A percentile compares a stretch with the other conserved stretches of the same genome.
These are phyloP conservation scores for Cladobotryum mycophilum DNA, from an alignment of 2,329 filamentous ascomycete species.

Conservation along the genomic window DNA sequence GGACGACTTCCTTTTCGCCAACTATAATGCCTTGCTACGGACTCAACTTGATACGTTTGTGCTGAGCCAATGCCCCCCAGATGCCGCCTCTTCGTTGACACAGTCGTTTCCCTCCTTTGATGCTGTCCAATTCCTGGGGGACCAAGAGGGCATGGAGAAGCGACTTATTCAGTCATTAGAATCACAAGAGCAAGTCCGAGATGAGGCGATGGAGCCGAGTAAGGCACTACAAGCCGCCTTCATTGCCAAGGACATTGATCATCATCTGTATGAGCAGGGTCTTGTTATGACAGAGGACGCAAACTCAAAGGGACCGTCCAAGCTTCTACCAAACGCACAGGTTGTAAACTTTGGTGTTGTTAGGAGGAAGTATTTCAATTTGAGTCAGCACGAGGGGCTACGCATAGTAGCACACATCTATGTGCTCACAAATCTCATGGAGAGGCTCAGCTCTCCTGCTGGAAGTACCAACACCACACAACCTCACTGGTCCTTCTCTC, in stretches of 20 bases:
- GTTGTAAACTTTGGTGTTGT: conserved; percentile 28
- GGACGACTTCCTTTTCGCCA: conserved; percentile 81
- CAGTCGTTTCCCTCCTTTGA: conserved; percentile 60
- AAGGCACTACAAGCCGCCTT: conserved; percentile 74
- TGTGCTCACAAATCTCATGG: conserved; percentile 61
- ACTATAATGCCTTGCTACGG: conserved; percentile 80
- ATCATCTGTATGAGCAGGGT: conserved; percentile 55
- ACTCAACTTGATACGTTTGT: conserved; percentile 73
- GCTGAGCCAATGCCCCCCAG: conserved; percentile 46
- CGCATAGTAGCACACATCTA: conserved; percentile 63
- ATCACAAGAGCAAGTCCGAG: conserved; percentile 45
- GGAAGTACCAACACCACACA: conserved; percentile 13
- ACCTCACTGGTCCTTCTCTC: conserved; percentile 35
- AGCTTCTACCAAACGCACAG: conserved; percentile 20
- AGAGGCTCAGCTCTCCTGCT: conserved; percentile 40
- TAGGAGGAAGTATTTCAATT: conserved; percentile 43
- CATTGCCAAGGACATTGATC: conserved; percentile 55
- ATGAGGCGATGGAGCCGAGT: conserved; percentile 57
- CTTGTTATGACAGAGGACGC: conserved; percentile 27
- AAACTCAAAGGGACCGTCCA: conserved; percentile 18
- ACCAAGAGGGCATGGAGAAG: conserved; percentile 44
- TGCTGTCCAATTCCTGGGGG: conserved; percentile 56
- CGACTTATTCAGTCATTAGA: conserved; percentile 57
- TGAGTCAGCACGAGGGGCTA: conserved; percentile 57
- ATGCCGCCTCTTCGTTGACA: conserved; percentile 46